Evolutionary conservation across 1,284 basidiomycete species (phyloP), one percentile per base, ranked within the genome.

Genomic region (Apiotrichum brassicae): DNA sequence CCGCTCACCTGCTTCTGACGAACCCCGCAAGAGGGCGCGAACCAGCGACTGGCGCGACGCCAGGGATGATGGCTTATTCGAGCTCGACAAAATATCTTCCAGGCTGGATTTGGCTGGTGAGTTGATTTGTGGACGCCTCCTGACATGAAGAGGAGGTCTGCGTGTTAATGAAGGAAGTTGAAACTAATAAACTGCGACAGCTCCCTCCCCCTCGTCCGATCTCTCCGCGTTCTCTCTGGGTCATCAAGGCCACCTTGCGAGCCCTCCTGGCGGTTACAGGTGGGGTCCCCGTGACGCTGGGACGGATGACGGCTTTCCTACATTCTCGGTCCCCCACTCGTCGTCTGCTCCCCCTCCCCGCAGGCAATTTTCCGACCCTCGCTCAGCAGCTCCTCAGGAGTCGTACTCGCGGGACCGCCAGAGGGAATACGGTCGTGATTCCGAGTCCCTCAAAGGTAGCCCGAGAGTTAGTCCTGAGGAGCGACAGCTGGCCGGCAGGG

Each of bases 151-250:
- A n/a, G n/a, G n/a, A n/a, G n/a, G n/a, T n/a, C n/a, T n/a, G n/a
- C n/a, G n/a, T n/a, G n/a, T n/a, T n/a, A n/a, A n/a, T n/a, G n/a
- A n/a, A n/a, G n/a, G 19, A 28, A 35, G 18, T 13, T 18, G 19
- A 34, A 20, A 38, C 33, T 48, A 19, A 13, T 35, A 19, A n/a
- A 23, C 11, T n/a, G n/a, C n/a, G 28, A 41, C 23, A 40, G 16
- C 22, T 24, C 36, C 58, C 14, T 54, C 59, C 1, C 64, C 61
- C 1, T 59, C 64, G 0, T 56, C 56, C 16, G 65, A 69, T 47
- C 51, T 69, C 12, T 61, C 62, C 6, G 64, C 62, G 1, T 69
- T 67, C 39, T 65, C 66, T 3, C 50, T 69, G 3, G 62, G 58
- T 6, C 45, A 43, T 22, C 30, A 43, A 6, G 41, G 40, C 16